Evolutionary conservation across 768 basidiomycete genomes (phyloP), one percentile per base, ranked within the genome.

Genomic region (Agrocybe praecox): DNA sequence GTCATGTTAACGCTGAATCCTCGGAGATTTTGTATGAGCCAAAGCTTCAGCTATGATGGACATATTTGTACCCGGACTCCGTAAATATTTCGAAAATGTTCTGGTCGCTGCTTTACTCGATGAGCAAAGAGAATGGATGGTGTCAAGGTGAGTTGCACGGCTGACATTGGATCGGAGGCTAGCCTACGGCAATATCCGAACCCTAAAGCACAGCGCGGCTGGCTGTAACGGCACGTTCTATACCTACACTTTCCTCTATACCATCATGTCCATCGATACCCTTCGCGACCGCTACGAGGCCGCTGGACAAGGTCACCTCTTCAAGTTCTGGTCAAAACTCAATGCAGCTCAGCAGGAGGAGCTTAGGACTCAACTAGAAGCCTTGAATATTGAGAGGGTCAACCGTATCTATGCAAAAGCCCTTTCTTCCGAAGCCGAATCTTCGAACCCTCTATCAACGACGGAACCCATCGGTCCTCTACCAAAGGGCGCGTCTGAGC

Each of bases 301-400:
- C 47, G 94, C 94, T 47, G 87, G 85, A 55, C 97, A 99, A 78
- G 87, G 74, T 59, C 97, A 98, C 69, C 84, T 98, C 67, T 83
- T 98, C 73, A 80, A 86, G 32, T 97, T 96, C 79, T 97, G 88
- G 88, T 77, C 86, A 55, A 76, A 79, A 34, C 87, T 98, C 57
- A 74, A 84, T 45, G 73, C 85, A 5, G 52, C 76, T 4, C 88
- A 96, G 65, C 91, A 86, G 65, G 67, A 73, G 8, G 68, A 82
- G 9, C 83, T 98, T 53, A 69, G 81, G 57, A 66, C 73, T 12
- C 96, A 98, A 73, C 87, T 98, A 62, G 79, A 84, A 46, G 72
- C 80, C 11, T 86, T 99, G 69, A 87, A 98, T 70, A 87, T 97
- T 63, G 83, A 89, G 56, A 92, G 95, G 61, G 94, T 98, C 58